Percentiles rank a stretch among this genome's conserved stretches.
phyloP scores from a whole-genome alignment of 148 eudicot genomes.

The Linanthus parryae region DNA sequence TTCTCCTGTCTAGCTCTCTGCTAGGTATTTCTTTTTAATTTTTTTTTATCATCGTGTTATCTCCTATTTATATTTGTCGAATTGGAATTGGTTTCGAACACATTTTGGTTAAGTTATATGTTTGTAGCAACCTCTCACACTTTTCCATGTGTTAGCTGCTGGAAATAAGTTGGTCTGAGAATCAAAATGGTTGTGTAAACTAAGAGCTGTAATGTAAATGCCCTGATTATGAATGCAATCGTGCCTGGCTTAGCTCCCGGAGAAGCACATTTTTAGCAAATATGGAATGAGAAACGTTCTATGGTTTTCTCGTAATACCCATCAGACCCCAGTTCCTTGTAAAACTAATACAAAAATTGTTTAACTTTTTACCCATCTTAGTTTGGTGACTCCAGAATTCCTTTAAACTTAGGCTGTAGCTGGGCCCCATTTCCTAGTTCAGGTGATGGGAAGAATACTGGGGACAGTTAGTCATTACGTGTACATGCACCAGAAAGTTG shows the following conservation, averaged over 20 bases:
- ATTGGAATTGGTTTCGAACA: not conserved
- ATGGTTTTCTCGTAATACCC: no score
- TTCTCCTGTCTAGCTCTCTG: constrained; percentile 14
- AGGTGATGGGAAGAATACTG: no score
- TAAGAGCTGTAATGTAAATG: not conserved
- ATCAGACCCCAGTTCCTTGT: no score
- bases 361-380: no score
- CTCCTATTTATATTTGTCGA: not conserved
- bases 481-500: no score
- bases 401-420: no score
- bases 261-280: not conserved
- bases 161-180: constrained; percentile 1
- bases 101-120: not conserved
- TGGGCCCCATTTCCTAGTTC: no score
- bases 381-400: no score
- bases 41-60: not conserved
- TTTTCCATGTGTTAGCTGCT: not conserved
- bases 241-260: not conserved
- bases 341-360: no score
- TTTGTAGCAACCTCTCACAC: not conserved
- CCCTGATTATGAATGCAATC: not conserved
- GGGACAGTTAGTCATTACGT: no score
- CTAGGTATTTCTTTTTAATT: not conserved
- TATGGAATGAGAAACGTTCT: no score
- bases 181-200: not conserved